Conservation (phyloP, 108 stramenopile genomes). For the Cyclotella atomus region DNA sequence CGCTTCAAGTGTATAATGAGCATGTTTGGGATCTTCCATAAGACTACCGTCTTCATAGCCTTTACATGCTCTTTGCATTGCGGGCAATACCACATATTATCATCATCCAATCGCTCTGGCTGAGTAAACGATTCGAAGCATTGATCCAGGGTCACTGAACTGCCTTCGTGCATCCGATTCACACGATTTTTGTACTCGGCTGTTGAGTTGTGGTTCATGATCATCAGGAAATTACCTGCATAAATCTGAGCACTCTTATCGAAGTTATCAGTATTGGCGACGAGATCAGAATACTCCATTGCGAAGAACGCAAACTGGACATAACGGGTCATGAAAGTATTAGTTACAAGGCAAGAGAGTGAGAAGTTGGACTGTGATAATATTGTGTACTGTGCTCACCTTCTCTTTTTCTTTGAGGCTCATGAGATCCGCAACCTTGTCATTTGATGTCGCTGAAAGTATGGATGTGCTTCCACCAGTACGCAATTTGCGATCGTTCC, state of each 20-base stretch:
- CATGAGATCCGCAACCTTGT: constrained; percentile 18
- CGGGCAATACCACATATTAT: constrained; percentile 75
- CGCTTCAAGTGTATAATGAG: constrained; percentile 96
- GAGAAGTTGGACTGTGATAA: too few relatives aligned
- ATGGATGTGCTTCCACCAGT: constrained; percentile 2
- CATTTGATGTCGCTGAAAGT: constrained; percentile 6
- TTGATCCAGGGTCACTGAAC: constrained; percentile 65
- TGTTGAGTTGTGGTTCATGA: constrained; percentile 8
- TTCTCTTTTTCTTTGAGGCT: neutral
- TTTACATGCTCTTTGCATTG: constrained; percentile 89
- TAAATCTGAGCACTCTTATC: neutral
- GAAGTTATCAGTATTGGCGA: neutral
- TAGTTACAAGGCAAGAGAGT: neutral
- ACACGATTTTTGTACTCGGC: constrained; percentile 1
- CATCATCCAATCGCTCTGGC: constrained; percentile 38
- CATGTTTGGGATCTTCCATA: constrained; percentile 94
- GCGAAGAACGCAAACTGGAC: constrained; percentile 7
- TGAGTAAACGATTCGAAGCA: constrained; percentile 79
- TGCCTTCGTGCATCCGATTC: constrained; percentile 23
- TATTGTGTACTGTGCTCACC: too few relatives aligned
- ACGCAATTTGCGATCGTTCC: neutral
- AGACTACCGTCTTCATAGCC: constrained; percentile 93
- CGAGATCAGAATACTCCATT: constrained; percentile 24
- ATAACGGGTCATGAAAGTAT: neutral
- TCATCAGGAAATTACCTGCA: constrained; percentile 3